A percentile compares a stretch with the other conserved stretches of the same genome.
These are phyloP conservation scores for Ceratobasidium sp. DNA, from an alignment of 1,284 basidiomycete genomes.

Conservation along the genomic window DNA sequence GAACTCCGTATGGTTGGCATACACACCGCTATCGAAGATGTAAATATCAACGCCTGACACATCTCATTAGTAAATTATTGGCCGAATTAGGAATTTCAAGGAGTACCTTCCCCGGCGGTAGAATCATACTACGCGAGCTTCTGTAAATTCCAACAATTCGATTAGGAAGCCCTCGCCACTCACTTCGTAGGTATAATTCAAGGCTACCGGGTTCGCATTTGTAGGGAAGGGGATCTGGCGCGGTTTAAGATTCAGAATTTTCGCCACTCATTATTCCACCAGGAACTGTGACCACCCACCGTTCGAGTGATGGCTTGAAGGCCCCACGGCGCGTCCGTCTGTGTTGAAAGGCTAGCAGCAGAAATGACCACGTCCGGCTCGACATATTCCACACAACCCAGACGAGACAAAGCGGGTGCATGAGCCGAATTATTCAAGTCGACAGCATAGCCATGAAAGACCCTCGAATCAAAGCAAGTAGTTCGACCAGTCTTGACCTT, in stretches of 20 bases:
- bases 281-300: background rate
- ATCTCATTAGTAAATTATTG: slow-evolving; percentile 3
- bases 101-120: slow-evolving; percentile 28
- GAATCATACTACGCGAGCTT: slow-evolving; percentile 22
- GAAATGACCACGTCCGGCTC: slow-evolving; percentile 23
- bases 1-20: slow-evolving; percentile 29
- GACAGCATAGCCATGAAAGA: slow-evolving; percentile 30
- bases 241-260: background rate
- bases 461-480: background rate
- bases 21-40: slow-evolving; percentile 33
- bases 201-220: background rate
- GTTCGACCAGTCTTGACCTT: slow-evolving; percentile 7
- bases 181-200: slow-evolving; percentile 20
- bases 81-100: background rate
- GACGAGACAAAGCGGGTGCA: background rate
- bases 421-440: background rate
- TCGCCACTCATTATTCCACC: background rate
- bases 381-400: slow-evolving; percentile 29
- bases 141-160: background rate
- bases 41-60: slow-evolving; percentile 33
- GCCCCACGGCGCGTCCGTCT: slow-evolving; percentile 23
- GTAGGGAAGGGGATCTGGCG: slow-evolving; percentile 17
- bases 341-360: slow-evolving; percentile 13
- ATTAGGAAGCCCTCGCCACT: background rate
- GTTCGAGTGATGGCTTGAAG: slow-evolving; percentile 28